These are phyloP conservation scores for Cutaneotrichosporon cutaneum DNA, from an alignment of 1,284 basidiomycete species.

Conservation along the genomic window DNA sequence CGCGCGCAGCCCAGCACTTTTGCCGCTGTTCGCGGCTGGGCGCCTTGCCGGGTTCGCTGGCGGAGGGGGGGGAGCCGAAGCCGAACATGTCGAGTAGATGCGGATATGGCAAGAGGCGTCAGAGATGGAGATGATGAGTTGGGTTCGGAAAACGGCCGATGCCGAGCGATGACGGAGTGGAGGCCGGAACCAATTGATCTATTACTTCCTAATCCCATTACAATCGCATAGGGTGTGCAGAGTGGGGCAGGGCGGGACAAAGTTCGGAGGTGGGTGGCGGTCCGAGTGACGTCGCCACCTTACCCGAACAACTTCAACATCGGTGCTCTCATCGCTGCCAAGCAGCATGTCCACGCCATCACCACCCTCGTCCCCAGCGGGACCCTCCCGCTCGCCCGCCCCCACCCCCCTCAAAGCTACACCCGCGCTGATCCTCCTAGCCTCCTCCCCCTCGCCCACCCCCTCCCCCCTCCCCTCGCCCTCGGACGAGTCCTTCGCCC, in stretches of 20 bases:
- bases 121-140: background rate
- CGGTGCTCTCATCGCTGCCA: background rate
- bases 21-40: slow-evolving; percentile 50
- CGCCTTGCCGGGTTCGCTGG: slow-evolving; percentile 29
- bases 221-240: background rate
- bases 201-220: background rate
- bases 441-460: slow-evolving; percentile 9
- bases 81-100: slow-evolving; percentile 11
- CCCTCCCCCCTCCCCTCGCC: background rate
- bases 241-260: background rate
- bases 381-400: background rate
- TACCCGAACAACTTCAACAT: no score
- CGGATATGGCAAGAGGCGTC: no score
- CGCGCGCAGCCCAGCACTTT: slow-evolving; percentile 52
- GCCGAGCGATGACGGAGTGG: background rate
- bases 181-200: background rate
- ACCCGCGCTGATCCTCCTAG: slow-evolving; percentile 11
- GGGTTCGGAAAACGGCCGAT: background rate
- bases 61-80: slow-evolving; percentile 6
- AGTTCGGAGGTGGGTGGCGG: no score
- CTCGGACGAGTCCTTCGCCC: background rate
- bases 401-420: background rate
- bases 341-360: background rate
- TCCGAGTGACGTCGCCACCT: no score
- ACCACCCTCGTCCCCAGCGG: no score